Conservation (phyloP, 805 yeast species). For the Wickerhamiella siamensis region DNA sequence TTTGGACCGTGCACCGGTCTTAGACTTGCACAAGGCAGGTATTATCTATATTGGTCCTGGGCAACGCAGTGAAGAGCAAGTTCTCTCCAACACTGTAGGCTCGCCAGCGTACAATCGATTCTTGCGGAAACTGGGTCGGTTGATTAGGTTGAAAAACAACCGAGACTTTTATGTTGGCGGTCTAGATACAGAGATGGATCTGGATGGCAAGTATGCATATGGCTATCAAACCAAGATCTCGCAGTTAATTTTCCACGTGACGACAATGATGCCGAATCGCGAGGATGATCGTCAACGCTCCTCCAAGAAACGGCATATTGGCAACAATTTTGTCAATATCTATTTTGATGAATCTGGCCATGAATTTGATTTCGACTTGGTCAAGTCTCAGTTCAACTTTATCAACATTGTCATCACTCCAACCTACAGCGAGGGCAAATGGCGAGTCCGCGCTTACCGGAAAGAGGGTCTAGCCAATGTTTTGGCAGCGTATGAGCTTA, state of each 20-base stretch:
- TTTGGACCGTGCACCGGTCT: conserved; percentile 63
- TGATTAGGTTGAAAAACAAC: conserved; percentile 44
- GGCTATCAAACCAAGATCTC: conserved; percentile 58
- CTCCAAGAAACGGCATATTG: conserved; percentile 69
- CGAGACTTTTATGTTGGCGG: conserved; percentile 58
- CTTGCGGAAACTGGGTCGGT: conserved; percentile 41
- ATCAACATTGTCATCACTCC: conserved; percentile 69
- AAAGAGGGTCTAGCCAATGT: conserved; percentile 62
- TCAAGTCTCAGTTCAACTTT: conserved; percentile 70
- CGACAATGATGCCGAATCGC: conserved; percentile 62
- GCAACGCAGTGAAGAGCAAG: conserved; percentile 49
- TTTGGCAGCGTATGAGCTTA: conserved; percentile 62
- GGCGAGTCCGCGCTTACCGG: conserved; percentile 49
- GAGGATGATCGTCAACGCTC: conserved; percentile 33
- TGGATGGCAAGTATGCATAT: conserved; percentile 64
- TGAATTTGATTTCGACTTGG: conserved; percentile 53
- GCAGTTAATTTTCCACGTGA: conserved; percentile 64
- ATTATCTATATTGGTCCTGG: conserved; percentile 57
- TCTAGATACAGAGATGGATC: conserved; percentile 50
- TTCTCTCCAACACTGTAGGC: conserved; percentile 48
- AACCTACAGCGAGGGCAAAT: conserved; percentile 22
- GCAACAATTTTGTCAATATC: conserved; percentile 69
- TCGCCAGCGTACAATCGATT: conserved; percentile 49
- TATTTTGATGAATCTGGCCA: conserved; percentile 64
- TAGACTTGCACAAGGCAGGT: conserved; percentile 68